These are phyloP conservation scores for Solanum neorickii DNA, from an alignment of 257 asterid genomes.

Conservation along the genomic window DNA sequence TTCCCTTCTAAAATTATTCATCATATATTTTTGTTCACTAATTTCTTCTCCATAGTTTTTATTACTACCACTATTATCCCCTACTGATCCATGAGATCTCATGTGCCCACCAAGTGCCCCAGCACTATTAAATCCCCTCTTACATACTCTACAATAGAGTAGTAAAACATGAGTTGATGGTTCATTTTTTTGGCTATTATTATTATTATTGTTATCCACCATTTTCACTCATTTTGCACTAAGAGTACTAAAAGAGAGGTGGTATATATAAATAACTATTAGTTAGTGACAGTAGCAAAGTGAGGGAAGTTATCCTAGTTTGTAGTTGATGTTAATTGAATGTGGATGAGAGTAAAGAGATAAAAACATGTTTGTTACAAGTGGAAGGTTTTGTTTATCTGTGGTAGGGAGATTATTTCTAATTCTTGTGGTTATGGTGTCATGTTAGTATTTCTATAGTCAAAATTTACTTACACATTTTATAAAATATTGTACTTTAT, in stretches of 20 bases:
- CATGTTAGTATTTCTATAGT: background rate
- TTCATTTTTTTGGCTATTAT: background rate
- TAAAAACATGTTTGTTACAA: slow-evolving; percentile 17
- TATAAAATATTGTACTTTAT: background rate
- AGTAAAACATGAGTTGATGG: slow-evolving; percentile 7
- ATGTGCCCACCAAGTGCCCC: slow-evolving; percentile 59
- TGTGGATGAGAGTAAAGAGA: slow-evolving; percentile 40
- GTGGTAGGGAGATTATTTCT: slow-evolving; percentile 31
- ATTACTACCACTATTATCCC: slow-evolving; percentile 3
- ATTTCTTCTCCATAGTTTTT: slow-evolving; percentile 1
- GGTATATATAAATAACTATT: slow-evolving; percentile 7
- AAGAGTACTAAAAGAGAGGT: background rate
- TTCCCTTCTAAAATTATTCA: background rate
- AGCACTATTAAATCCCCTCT: slow-evolving; percentile 32
- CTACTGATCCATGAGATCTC: slow-evolving; percentile 35
- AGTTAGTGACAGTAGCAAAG: slow-evolving; percentile 21
- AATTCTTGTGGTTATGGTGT: slow-evolving; percentile 15
- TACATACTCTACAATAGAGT: slow-evolving; percentile 32
- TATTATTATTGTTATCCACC: slow-evolving; percentile 7
- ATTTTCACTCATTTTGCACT: background rate
- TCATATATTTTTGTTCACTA: background rate
- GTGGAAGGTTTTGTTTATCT: slow-evolving; percentile 11
- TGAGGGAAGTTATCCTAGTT: slow-evolving; percentile 44
- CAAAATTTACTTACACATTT: background rate
- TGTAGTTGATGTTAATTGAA: slow-evolving; percentile 32